Base-by-base conservation (phyloP, 441 rosid species). In the Manihot esculenta region DNA sequence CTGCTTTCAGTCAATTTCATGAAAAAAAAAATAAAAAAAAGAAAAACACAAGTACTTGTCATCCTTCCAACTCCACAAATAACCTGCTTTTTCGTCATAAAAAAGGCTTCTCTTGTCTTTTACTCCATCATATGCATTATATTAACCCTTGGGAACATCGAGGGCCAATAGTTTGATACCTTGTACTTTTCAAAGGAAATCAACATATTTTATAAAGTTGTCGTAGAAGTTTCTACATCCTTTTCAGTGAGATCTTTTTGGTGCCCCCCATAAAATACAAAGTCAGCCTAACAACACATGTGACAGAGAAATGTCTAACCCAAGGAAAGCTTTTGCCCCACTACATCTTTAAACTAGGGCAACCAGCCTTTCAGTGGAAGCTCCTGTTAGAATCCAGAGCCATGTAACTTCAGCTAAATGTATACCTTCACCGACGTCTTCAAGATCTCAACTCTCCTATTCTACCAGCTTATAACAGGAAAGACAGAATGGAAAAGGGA, bases 161-260 rank as follows among this genome's bases (percentile, higher is more conserved):
- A 18, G 64, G 44, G 60, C 38, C 73, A 59, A 74, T 69, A 60
- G 76, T 70, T 51, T 58, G 73, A 45, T 64, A 48, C 58, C 62
- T 77, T 35, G 83, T 68, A 73, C 81, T 77, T 79, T 75, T 79
- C 68, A 49, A 69, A 71, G 44, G 60, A 73, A 69, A 69, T 21
- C 27, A 58, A 13, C n/a, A 4, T 27, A 15, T 27, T 17, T 10
- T 18, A 26, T 18, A 30, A 50, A 66, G 24, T 50, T 47, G 42
- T 57, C 64, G 20, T 35, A 66, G 50, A 67, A 65, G 77, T 62
- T 73, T 76, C 76, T 72, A 50, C 26, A 49, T 62, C 71, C 49
- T 69, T 77, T 78, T 74, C 80, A 71, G 71, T 14, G 45, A 64
- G 55, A 75, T 71, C 75, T 60, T 44, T 75, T 64, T 62, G 59